Evolutionary conservation across 2,329 filamentous ascomycete species (phyloP).

Genomic region (Sporothrix brasiliensis): DNA sequence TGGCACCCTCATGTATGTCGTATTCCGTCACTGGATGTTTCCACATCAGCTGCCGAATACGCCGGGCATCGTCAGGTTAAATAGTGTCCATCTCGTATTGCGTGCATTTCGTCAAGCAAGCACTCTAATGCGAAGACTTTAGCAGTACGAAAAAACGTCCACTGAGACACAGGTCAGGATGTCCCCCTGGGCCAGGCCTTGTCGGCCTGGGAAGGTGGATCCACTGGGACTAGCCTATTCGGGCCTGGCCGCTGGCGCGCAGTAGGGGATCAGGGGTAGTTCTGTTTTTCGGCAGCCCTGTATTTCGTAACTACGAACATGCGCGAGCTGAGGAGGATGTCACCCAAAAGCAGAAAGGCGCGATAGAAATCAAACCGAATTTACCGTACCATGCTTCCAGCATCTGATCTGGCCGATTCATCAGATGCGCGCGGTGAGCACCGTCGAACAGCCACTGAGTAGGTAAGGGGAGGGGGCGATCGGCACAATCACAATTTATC

Average conservation of each 20-base stretch:
- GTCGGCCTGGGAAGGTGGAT: not conserved
- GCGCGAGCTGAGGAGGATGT: not conserved
- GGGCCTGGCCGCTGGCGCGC: constrained; percentile 9
- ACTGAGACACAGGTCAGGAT: not conserved
- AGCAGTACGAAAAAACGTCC: not conserved
- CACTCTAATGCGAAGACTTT: not conserved
- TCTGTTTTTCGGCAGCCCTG: not conserved
- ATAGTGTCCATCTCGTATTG: constrained; percentile 4
- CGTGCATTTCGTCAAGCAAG: not conserved
- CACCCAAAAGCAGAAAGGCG: not conserved
- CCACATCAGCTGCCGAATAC: not conserved
- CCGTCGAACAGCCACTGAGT: too few species aligned
- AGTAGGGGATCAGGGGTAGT: constrained; percentile 16
- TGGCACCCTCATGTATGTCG: not conserved
- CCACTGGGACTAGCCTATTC: constrained; percentile 25
- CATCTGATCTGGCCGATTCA: not conserved
- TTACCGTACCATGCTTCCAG: not conserved
- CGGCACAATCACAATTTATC: not conserved
- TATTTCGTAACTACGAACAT: too few species aligned
- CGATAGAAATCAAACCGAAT: constrained; percentile 3
- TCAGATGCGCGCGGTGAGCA: not conserved
- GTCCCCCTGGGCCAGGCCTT: not conserved
- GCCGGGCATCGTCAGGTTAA: not conserved
- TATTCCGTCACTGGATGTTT: not conserved
- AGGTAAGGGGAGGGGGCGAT: constrained; percentile 10